A percentile compares a stretch with the other conserved stretches of the same genome.
Evolutionary conservation across 257 asterid genomes (phyloP).

Genomic region (Solanum boliviense): DNA sequence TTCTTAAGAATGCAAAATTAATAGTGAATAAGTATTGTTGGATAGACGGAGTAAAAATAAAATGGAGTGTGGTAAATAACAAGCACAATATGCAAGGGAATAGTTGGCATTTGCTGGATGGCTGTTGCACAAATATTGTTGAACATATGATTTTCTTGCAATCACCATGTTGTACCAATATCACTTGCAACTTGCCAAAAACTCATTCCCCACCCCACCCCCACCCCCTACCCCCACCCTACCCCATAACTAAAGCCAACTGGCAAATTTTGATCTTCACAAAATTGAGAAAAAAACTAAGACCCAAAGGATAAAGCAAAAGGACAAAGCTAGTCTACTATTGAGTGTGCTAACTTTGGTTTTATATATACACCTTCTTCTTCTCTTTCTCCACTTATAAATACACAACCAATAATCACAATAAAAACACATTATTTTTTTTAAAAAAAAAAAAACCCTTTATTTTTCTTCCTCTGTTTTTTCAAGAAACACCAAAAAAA

Average conservation of each 20-base stretch:
- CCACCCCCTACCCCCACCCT: neutral
- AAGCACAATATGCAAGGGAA: neutral
- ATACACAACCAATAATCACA: slow-evolving; percentile 11
- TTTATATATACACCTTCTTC: slow-evolving; percentile 5
- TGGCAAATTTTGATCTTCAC: slow-evolving; percentile 64
- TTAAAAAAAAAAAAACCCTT: neutral
- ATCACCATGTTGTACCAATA: slow-evolving; percentile 22
- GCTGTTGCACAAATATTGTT: slow-evolving; percentile 9
- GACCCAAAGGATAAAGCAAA: slow-evolving; percentile 35
- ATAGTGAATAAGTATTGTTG: too few species aligned
- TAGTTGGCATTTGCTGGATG: slow-evolving; percentile 4
- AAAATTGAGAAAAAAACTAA: slow-evolving; percentile 29
- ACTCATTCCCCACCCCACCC: neutral
- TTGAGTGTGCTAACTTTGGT: slow-evolving; percentile 37
- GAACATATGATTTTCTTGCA: neutral
- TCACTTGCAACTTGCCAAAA: slow-evolving; percentile 19
- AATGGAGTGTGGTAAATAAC: neutral
- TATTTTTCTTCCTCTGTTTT: neutral
- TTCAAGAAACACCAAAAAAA: neutral
- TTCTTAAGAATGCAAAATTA: neutral
- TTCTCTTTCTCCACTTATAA: slow-evolving; percentile 23
- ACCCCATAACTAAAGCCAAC: slow-evolving; percentile 30
- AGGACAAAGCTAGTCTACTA: slow-evolving; percentile 55
- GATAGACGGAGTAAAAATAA: neutral
- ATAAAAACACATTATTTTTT: neutral